These are phyloP conservation scores for Colletotrichum trifolii DNA, from an alignment of 2,329 filamentous ascomycete species.

Conservation along the genomic window DNA sequence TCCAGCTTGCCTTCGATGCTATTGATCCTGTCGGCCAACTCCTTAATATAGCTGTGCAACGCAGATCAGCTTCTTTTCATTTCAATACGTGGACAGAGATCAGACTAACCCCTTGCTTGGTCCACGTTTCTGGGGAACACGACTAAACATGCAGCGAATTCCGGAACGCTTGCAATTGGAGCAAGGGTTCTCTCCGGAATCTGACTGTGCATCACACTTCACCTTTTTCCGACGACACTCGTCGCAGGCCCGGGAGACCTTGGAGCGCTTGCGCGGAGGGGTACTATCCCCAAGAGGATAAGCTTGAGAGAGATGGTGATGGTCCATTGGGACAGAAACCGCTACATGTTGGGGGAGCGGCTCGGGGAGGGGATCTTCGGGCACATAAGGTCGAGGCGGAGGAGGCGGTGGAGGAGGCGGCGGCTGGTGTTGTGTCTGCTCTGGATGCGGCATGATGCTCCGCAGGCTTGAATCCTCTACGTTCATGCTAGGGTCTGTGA, in stretches of 20 bases:
- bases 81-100: constrained; percentile 20
- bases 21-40: constrained; percentile 86
- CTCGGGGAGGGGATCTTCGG: constrained; percentile 50
- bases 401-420: not conserved
- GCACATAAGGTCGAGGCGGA: constrained; percentile 47
- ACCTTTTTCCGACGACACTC: constrained; percentile 92
- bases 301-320: constrained; percentile 48
- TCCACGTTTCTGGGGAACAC: constrained; percentile 87
- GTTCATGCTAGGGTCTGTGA: constrained; percentile 57
- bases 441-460: constrained; percentile 56
- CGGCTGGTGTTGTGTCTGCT: constrained; percentile 37
- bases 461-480: constrained; percentile 56
- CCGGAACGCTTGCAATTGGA: constrained; percentile 83
- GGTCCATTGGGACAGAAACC: constrained; percentile 47
- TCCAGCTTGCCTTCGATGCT: constrained; percentile 83
- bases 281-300: constrained; percentile 66
- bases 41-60: constrained; percentile 82
- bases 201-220: constrained; percentile 84
- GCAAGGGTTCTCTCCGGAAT: constrained; percentile 78
- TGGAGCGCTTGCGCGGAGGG: constrained; percentile 80
- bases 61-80: constrained; percentile 33
- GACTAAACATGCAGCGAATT: constrained; percentile 85
- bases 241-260: constrained; percentile 89
- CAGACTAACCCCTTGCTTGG: constrained; percentile 82
- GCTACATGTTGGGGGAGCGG: constrained; percentile 45